Base-by-base conservation (phyloP, 164 flowering plant species). In the Cinnamomum micranthum region DNA sequence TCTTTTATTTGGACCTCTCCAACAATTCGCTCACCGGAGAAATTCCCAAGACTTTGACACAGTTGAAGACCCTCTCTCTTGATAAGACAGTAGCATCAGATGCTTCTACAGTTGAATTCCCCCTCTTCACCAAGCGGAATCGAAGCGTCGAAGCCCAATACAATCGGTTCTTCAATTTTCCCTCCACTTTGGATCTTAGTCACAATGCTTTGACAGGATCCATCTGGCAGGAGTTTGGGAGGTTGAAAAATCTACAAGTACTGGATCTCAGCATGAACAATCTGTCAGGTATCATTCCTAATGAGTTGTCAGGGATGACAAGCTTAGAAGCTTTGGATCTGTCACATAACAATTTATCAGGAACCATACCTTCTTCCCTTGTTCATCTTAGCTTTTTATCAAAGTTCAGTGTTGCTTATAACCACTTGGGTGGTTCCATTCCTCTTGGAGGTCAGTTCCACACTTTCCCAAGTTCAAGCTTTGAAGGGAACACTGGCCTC, bases 391-490 rank as follows among this genome's bases (percentile, higher is more conserved):
- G 4, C 35, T 81, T 81, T 65, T 59, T 81, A 28, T 76, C 84
- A 10, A 76, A 51, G 3, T 71, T 76, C 65, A 88, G 86, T 75
- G 94, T 94, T 73, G 97, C 98, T 27, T 24, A 88, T 79, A 94
- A 92, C 81, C 85, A 82, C 77, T 83, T 94, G 79, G 71, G 71
- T 20, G 98, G 98, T 9, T 60, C 63, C 3, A 87, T 91, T 71
- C 98, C 98, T 20, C 70, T 79, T 0, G 92, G 87, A 6, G 90
- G 88, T 20, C 98, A 91, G 84, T 90, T 94, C 63, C 72, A 60
- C 11, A 84, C 89, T 75, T 94, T 94, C 75, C 88, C 88, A 6
- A 66, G 23, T 59, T 81, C 88, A 10, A 87, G 92, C 80, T 92
- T 87, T 52, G 89, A 85, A 67, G 92, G 92, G n/a, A 91, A 92